Evolutionary conservation across 116 monocot species (phyloP).

Genomic region (Phalaenopsis hybrid): DNA sequence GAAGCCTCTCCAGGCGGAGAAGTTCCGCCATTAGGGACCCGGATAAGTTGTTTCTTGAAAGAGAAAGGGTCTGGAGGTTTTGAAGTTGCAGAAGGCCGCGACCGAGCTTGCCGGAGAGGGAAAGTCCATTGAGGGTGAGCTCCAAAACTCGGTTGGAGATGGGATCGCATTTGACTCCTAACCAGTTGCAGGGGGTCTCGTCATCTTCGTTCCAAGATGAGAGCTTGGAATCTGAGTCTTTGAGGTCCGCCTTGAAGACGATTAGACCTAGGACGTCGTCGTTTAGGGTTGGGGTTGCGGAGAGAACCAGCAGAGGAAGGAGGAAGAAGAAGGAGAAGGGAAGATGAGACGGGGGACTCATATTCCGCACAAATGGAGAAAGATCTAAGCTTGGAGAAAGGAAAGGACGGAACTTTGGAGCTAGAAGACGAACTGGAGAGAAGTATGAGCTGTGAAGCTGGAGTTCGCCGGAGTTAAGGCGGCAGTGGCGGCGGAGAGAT

Average conservation of each 20-base stretch:
- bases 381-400: neutral
- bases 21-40: conserved; percentile 23
- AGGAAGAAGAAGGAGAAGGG: conserved; percentile 9
- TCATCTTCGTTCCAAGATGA: conserved; percentile 45
- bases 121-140: conserved; percentile 19
- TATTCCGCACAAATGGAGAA: neutral
- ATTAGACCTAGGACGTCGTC: conserved; percentile 49
- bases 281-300: neutral
- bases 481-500: neutral
- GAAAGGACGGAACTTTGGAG: neutral
- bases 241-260: conserved; percentile 45
- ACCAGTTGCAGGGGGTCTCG: conserved; percentile 39
- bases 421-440: neutral
- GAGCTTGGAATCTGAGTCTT: conserved; percentile 26
- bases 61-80: conserved; percentile 21
- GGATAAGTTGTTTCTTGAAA: conserved; percentile 4
- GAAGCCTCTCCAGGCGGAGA: conserved; percentile 18
- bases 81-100: conserved; percentile 45
- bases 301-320: conserved; percentile 2
- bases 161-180: conserved; percentile 30
- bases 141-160: conserved; percentile 14
- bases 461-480: neutral
- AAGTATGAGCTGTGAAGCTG: neutral
- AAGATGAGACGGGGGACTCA: neutral
- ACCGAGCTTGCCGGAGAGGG: conserved; percentile 32